Conservation (phyloP, 495 filamentous ascomycete species). For the Xylaria longipes region DNA sequence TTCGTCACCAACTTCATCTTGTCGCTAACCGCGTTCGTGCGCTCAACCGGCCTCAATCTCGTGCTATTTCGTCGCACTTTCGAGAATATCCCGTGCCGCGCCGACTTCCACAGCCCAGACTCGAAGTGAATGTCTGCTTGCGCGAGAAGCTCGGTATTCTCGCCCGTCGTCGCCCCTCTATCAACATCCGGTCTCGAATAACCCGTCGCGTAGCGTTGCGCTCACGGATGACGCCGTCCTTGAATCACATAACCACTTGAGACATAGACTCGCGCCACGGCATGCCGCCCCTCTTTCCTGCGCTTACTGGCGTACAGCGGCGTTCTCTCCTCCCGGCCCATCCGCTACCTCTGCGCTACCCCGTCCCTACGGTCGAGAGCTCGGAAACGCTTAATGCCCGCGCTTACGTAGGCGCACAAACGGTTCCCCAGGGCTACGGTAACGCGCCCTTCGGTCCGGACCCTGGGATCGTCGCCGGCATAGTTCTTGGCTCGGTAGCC, state of each 20-base stretch:
- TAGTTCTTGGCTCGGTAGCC: slow-evolving; percentile 81
- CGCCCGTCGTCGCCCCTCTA: background rate
- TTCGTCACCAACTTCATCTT: background rate
- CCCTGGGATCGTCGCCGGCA: slow-evolving; percentile 80
- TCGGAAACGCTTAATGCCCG: slow-evolving; percentile 27
- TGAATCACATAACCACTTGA: background rate
- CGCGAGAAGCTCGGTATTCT: background rate
- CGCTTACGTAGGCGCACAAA: slow-evolving; percentile 36
- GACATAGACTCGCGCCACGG: slow-evolving; percentile 4
- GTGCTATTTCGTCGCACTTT: background rate
- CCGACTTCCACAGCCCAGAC: background rate
- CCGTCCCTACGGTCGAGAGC: background rate
- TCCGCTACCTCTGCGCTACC: background rate
- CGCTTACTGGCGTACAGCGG: background rate
- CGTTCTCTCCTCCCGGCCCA: background rate
- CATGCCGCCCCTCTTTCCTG: slow-evolving; percentile 18
- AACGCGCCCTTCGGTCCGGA: slow-evolving; percentile 62
- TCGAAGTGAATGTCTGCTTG: background rate
- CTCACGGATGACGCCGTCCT: background rate
- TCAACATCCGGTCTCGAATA: background rate
- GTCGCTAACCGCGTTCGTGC: background rate
- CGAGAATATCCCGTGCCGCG: background rate
- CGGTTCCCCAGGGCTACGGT: slow-evolving; percentile 73
- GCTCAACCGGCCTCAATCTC: background rate
- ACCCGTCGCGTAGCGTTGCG: background rate